These are phyloP conservation scores for Lepidopterella palustris DNA, from an alignment of 495 filamentous ascomycete genomes.

Conservation along the genomic window DNA sequence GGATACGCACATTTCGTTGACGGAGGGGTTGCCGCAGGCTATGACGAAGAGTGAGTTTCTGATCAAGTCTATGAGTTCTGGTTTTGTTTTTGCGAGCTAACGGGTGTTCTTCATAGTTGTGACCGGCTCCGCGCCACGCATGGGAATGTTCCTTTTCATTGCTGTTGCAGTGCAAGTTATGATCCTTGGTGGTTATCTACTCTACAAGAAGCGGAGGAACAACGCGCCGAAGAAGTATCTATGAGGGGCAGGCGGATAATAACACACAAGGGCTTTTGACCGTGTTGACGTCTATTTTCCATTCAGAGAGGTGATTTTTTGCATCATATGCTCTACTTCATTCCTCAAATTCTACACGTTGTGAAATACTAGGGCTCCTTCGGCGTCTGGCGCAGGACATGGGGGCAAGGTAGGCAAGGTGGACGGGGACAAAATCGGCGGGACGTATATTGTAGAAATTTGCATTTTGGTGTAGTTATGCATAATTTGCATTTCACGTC, in stretches of 20 bases:
- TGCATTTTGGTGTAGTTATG: not conserved
- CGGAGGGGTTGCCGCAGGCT: constrained; percentile 50
- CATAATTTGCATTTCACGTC: not conserved
- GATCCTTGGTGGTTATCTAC: constrained; percentile 59
- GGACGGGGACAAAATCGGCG: not conserved
- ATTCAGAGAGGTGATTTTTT: too few species aligned
- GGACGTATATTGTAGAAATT: not conserved
- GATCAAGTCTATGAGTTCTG: constrained; percentile 12
- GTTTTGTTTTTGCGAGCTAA: not conserved
- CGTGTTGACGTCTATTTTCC: not conserved
- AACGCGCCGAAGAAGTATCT: constrained; percentile 88
- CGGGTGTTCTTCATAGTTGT: constrained; percentile 44
- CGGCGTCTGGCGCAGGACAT: too few species aligned
- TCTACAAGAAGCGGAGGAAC: constrained; percentile 74
- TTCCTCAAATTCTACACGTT: too few species aligned
- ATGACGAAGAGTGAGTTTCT: constrained; percentile 44
- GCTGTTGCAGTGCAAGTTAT: constrained; percentile 71
- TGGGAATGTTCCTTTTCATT: constrained; percentile 67
- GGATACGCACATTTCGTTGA: constrained; percentile 62
- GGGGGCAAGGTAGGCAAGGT: not conserved
- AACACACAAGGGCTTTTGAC: not conserved
- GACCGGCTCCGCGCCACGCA: constrained; percentile 52
- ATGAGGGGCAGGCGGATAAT: constrained; percentile 35
- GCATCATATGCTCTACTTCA: too few species aligned
- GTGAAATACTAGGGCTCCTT: too few species aligned